These are phyloP conservation scores for Rhodomyrtus psidioides DNA, from an alignment of 441 rosid genomes.

Conservation along the genomic window DNA sequence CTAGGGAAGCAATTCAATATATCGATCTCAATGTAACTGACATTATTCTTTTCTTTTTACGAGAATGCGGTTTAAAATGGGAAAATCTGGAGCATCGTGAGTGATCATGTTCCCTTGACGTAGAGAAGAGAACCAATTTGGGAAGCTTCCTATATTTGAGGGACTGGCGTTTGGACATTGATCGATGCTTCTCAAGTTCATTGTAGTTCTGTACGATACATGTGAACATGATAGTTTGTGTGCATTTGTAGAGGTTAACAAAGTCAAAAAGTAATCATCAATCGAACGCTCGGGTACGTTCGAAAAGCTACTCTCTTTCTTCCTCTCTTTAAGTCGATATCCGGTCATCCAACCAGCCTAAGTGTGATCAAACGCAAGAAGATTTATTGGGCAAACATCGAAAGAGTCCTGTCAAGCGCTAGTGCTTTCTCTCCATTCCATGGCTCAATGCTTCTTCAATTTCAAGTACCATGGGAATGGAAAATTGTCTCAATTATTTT, in stretches of 20 bases:
- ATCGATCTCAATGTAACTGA: neutral
- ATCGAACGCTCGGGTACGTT: fast-evolving
- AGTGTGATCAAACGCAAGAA: neutral
- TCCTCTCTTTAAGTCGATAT: neutral
- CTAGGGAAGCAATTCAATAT: neutral
- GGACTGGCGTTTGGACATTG: neutral
- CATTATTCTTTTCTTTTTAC: neutral
- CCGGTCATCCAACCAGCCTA: fast-evolving
- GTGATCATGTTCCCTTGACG: neutral
- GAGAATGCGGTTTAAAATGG: neutral
- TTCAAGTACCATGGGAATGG: too few species aligned
- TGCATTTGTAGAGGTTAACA: neutral
- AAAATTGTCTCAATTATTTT: too few species aligned
- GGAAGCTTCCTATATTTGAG: neutral
- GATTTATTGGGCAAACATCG: neutral
- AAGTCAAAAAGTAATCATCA: neutral
- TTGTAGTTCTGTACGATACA: neutral
- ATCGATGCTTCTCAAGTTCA: neutral
- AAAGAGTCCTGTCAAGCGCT: neutral
- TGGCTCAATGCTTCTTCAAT: neutral
- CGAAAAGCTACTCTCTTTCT: too few species aligned
- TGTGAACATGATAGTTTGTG: neutral
- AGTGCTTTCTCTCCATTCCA: neutral
- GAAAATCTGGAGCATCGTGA: neutral
- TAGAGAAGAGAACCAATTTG: neutral